A percentile compares a stretch with the other conserved stretches of the same genome.
These are phyloP conservation scores for Kuraishia ogatae DNA, from an alignment of 805 yeast species.

Conservation along the genomic window DNA sequence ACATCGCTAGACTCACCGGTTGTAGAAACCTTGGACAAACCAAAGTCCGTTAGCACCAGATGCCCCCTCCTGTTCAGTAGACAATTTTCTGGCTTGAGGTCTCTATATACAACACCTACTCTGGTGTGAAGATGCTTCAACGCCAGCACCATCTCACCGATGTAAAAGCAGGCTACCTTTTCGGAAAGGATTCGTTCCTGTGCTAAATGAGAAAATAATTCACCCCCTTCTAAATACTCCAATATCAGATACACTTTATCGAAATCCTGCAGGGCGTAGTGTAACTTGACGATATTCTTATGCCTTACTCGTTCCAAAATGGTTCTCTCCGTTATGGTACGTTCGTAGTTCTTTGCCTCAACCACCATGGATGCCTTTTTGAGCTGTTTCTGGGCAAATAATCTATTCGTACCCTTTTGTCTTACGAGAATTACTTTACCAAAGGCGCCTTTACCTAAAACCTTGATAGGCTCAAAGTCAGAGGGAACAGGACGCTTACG, in stretches of 20 bases:
- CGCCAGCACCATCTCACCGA: constrained; percentile 77
- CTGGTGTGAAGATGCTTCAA: constrained; percentile 58
- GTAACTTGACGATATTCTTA: constrained; percentile 74
- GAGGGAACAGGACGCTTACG: constrained; percentile 14
- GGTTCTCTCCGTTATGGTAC: constrained; percentile 74
- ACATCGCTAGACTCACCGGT: constrained; percentile 38
- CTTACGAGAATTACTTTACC: constrained; percentile 79
- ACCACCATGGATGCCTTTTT: constrained; percentile 75
- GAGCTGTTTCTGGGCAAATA: constrained; percentile 83
- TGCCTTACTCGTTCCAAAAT: constrained; percentile 62
- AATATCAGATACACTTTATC: constrained; percentile 65
- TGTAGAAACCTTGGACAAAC: constrained; percentile 49
- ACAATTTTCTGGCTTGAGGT: constrained; percentile 86
- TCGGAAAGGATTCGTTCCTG: constrained; percentile 40
- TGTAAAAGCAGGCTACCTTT: constrained; percentile 64
- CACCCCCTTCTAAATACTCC: constrained; percentile 88
- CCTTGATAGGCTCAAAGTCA: constrained; percentile 73
- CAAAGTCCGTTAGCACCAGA: constrained; percentile 79
- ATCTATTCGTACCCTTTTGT: constrained; percentile 48
- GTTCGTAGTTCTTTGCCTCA: constrained; percentile 45
- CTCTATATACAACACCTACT: constrained; percentile 80
- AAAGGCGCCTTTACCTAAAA: constrained; percentile 81
- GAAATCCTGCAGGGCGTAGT: constrained; percentile 76
- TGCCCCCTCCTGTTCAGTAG: constrained; percentile 72
- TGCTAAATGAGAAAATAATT: constrained; percentile 58